Base-by-base conservation (phyloP, 2,329 filamentous ascomycete genomes). In the Geosmithia putterillii region DNA sequence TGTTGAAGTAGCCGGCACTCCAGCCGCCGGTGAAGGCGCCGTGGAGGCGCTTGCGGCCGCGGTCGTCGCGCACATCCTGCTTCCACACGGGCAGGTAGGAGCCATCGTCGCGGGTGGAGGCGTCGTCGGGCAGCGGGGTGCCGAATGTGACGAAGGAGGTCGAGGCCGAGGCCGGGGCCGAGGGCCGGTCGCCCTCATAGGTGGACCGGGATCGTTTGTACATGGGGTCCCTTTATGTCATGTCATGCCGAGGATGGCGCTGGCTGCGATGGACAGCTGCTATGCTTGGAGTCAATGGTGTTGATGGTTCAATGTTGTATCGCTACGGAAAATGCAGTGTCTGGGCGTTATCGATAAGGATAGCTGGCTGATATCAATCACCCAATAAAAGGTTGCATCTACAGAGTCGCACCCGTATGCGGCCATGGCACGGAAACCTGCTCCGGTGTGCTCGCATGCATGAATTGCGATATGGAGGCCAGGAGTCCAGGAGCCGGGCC, bases 1-100 rank as follows among this genome's bases (percentile, higher is more conserved):
- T 95, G 60, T 98, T 98, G 67, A 92, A 96, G 65, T 96, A 95
- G 82, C 92, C 92, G 68, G 92, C 92, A 68, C 88, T 95, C 67
- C 85, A 98, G 23, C 92, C 92, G 52, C 92, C 92, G 1, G 88
- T 95, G 57, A 98, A 98, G 48, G 92, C 92, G 49, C 92, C 92
- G 62, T 98, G 92, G 3, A 98, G 72, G 43, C 92, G 79, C 63
- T 94, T 90, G 52, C 89, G 74, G 15, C 92, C 92, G 51, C 81
- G 81, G 57, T 95, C 92, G 63, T 98, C 92, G 46, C 83, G 85
- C 59, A 94, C 89, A 58, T 95, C 90, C 69, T 98, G 92, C 67
- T 96, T 95, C 88, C 92, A 96, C n/a, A 95, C 65, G 0, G 92
- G 92, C 15, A 95, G 77, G 58, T 89, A 96, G 36, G 86, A 87